Percentiles rank a stretch among this genome's conserved stretches.
phyloP scores from a whole-genome alignment of 352 stramenopile species.

The Pythium oligandrum region DNA sequence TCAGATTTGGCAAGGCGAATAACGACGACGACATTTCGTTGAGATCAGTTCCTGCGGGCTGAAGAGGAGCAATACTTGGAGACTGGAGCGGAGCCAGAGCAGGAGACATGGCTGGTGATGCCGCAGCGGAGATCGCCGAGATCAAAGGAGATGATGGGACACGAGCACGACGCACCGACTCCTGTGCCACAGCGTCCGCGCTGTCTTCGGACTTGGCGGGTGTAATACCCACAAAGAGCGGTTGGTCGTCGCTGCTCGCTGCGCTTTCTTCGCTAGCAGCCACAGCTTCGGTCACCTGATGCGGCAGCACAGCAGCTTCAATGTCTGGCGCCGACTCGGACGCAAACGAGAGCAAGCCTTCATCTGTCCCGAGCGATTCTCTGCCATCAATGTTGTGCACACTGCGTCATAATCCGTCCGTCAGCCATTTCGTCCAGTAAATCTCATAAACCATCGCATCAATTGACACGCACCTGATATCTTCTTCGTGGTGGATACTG shows the following conservation, averaged over 20 bases:
- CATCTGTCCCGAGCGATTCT: conserved; percentile 33
- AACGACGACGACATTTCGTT: conserved; percentile 21
- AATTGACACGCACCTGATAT: conserved; percentile 26
- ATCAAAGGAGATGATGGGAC: no score
- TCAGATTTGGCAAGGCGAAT: conserved; percentile 27
- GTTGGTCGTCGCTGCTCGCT: no score
- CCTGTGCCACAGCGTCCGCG: no score
- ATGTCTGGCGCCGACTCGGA: conserved; percentile 20
- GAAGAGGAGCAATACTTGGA: not conserved
- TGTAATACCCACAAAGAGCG: no score
- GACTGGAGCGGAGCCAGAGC: conserved; percentile 1
- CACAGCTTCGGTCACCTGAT: no score
- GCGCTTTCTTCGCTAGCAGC: no score
- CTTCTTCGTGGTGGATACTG: conserved; percentile 61
- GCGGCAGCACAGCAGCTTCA: no score
- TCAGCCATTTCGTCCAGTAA: no score
- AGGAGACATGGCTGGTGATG: conserved; percentile 9
- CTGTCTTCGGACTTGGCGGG: no score
- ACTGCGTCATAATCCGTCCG: conserved; percentile 15
- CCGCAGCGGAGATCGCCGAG: not conserved
- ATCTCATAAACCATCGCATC: no score
- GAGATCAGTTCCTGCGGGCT: not conserved
- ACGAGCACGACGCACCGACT: no score
- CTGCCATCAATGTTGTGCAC: conserved; percentile 74
- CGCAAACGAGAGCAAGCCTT: conserved; percentile 31